phyloP scores from a whole-genome alignment of 257 asterid species.

The Cruciata laevipes region DNA sequence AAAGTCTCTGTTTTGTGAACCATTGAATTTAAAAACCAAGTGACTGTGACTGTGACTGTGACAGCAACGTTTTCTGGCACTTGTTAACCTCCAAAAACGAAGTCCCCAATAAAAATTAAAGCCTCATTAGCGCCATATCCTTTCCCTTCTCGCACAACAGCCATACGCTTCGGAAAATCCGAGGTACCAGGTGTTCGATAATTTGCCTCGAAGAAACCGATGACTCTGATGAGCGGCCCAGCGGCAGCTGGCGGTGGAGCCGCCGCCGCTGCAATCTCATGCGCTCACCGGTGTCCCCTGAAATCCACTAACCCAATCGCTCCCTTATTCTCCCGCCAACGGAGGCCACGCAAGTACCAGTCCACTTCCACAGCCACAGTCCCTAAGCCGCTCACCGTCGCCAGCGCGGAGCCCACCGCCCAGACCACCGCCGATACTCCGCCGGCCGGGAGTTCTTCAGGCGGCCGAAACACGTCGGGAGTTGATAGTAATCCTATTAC shows the following conservation, averaged over 20 bases:
- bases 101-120: too few relatives aligned
- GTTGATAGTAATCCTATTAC: slow-evolving; percentile 27
- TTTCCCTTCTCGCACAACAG: not conserved
- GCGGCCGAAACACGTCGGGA: slow-evolving; percentile 19
- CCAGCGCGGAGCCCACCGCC: slow-evolving; percentile 28
- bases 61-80: not conserved
- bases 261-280: slow-evolving; percentile 32
- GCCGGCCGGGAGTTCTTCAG: slow-evolving; percentile 17
- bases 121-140: not conserved
- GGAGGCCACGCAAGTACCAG: slow-evolving; percentile 26
- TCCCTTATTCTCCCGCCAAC: slow-evolving; percentile 58
- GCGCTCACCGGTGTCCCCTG: slow-evolving; percentile 55
- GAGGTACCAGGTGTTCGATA: not conserved
- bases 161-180: slow-evolving; percentile 5
- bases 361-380: slow-evolving; percentile 20
- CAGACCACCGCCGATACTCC: slow-evolving; percentile 23
- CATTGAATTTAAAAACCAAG: too few relatives aligned
- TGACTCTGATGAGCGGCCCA: slow-evolving; percentile 46
- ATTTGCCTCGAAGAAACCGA: slow-evolving; percentile 5
- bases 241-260: slow-evolving; percentile 49
- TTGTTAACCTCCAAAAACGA: not conserved
- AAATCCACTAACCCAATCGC: slow-evolving; percentile 52
- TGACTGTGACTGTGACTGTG: not conserved
- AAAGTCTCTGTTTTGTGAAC: not conserved
- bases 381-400: slow-evolving; percentile 36